Conservation (phyloP, 768 basidiomycete species). For the Amyloporia xantha region DNA sequence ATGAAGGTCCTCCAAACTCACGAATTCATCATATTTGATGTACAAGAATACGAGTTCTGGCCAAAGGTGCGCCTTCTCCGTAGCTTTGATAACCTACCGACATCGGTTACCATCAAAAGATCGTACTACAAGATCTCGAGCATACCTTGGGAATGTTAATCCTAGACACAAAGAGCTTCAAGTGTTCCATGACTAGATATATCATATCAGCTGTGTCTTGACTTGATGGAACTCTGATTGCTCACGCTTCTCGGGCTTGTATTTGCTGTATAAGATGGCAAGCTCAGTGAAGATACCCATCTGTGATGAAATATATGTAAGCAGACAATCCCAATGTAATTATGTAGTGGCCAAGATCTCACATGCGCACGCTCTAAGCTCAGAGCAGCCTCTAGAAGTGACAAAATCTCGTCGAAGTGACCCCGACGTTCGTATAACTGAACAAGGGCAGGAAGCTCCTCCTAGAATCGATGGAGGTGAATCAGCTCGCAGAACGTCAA, state of each 20-base stretch:
- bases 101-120: neutral
- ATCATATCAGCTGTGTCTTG: slow-evolving; percentile 3
- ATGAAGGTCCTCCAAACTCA: slow-evolving; percentile 28
- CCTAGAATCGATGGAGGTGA: too few relatives aligned
- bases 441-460: slow-evolving; percentile 70
- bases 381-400: slow-evolving; percentile 88
- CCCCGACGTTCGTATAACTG: slow-evolving; percentile 86
- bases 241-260: slow-evolving; percentile 86
- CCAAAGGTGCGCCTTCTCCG: slow-evolving; percentile 97
- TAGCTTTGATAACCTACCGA: slow-evolving; percentile 79
- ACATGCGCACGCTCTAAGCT: slow-evolving; percentile 95
- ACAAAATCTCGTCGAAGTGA: slow-evolving; percentile 90
- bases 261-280: slow-evolving; percentile 89
- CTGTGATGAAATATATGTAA: slow-evolving; percentile 28
- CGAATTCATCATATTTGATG: slow-evolving; percentile 96
- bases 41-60: slow-evolving; percentile 97
- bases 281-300: slow-evolving; percentile 99
- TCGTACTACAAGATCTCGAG: neutral
- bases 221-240: slow-evolving; percentile 6
- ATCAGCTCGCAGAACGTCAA: too few relatives aligned
- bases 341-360: too few relatives aligned
- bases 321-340: too few relatives aligned
- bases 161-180: slow-evolving; percentile 91
- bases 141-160: slow-evolving; percentile 94
- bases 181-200: slow-evolving; percentile 88